Evolutionary conservation across 345 rosid species (phyloP), one percentile per base, ranked within the genome.

Genomic region (Acer yangbiense): DNA sequence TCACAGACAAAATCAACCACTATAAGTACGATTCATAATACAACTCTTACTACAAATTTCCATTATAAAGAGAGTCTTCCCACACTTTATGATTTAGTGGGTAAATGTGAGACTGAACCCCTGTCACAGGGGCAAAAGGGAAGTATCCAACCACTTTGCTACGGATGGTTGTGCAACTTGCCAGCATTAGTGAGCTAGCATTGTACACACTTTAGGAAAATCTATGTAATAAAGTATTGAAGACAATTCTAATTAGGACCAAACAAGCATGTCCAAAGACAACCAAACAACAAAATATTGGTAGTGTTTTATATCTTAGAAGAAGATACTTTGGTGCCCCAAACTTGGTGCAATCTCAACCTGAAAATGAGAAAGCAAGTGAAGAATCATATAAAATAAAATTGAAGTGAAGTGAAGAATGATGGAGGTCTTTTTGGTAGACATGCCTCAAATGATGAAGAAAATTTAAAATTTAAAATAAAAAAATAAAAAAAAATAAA

Each of bases 371-470:
- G 60, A 74, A 75, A 65, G 60, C 10, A 65, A 78, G 23, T 9
- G 17, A 55, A 55, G 44, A 3, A 35, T 66, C 48, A 39, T 9
- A 7, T 66, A 21, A 60, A 64, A 25, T 3, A 13, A 27, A 23
- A 20, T 13, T 4, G 32, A 62, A 69, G 25, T 27, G 61, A 10
- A 20, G 63, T 44, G 20, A 76, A 70, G 73, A 78, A 83, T 80
- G 25, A 77, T 83, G 46, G 39, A 76, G 75, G 65, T 78, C 20
- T 62, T 57, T 60, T 23, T 35, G 79, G 8, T 25, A 68, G 76
- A 64, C 58, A 64, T 76, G 76, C 76, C 55, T 81, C 61, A 78
- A 74, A 81, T 78, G 78, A 84, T 68, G 69, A 7, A 57, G 65
- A n/a, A 50, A 43, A 43, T 43, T 43, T 7, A 68, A 18, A 74